These are phyloP conservation scores for Amaranthus tricolor DNA, from an alignment of 179 eudicot species.

Conservation along the genomic window DNA sequence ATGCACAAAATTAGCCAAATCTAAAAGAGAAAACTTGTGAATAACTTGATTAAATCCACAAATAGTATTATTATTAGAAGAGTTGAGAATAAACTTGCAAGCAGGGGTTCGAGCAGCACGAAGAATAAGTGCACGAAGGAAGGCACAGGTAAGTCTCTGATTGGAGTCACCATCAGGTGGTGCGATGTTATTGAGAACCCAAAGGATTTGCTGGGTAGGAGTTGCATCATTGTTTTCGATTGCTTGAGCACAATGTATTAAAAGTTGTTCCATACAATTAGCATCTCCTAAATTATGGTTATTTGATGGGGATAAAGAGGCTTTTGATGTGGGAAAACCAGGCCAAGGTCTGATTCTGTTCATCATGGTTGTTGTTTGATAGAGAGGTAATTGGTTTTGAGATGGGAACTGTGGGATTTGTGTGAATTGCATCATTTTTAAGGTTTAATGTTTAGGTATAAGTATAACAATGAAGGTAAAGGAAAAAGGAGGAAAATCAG, in stretches of 20 bases:
- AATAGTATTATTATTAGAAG: not conserved
- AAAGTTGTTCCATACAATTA: constrained; percentile 77
- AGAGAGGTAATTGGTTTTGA: constrained; percentile 17
- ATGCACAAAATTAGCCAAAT: constrained; percentile 79
- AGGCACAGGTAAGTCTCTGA: constrained; percentile 76
- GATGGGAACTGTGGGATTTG: constrained; percentile 43
- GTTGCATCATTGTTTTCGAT: constrained; percentile 77
- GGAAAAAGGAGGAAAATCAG: not conserved
- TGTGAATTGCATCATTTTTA: constrained; percentile 68
- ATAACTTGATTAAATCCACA: not conserved
- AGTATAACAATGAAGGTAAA: not conserved
- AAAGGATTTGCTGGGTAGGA: constrained; percentile 74
- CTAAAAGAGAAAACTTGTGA: constrained; percentile 63
- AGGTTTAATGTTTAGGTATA: not conserved
- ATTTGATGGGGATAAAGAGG: constrained; percentile 12
- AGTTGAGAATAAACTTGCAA: constrained; percentile 39
- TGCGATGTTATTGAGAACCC: constrained; percentile 93
- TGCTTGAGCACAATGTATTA: constrained; percentile 85
- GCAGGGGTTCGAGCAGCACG: constrained; percentile 56
- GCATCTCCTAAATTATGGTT: constrained; percentile 39
- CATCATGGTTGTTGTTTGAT: constrained; percentile 29
- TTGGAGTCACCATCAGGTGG: constrained; percentile 77
- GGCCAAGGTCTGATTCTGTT: constrained; percentile 46
- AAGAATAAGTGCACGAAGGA: constrained; percentile 72
- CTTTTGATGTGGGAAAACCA: constrained; percentile 34